Conservation (phyloP, 495 filamentous ascomycete species). For the Trypethelium eluteriae region DNA sequence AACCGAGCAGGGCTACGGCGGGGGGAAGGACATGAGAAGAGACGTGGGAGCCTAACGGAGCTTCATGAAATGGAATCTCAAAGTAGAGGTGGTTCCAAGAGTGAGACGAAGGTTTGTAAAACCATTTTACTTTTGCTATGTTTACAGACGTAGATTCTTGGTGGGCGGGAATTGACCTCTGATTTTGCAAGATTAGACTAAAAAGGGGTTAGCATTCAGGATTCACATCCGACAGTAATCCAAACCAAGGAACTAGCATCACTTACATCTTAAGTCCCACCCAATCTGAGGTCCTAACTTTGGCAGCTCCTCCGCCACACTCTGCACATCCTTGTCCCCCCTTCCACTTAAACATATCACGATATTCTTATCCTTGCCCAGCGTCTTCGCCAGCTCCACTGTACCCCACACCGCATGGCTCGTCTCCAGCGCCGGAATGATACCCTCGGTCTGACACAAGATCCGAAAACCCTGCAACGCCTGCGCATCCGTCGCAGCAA, state of each 20-base stretch:
- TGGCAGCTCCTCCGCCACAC: slow-evolving; percentile 89
- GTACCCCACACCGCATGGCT: slow-evolving; percentile 88
- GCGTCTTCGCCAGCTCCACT: slow-evolving; percentile 81
- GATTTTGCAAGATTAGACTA: neutral
- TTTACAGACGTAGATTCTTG: neutral
- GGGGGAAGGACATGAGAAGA: slow-evolving; percentile 35
- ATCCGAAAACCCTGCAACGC: slow-evolving; percentile 85
- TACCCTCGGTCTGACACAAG: slow-evolving; percentile 79
- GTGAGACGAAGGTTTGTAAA: neutral
- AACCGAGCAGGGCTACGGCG: slow-evolving; percentile 54
- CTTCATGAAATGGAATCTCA: neutral
- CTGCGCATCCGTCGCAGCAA: slow-evolving; percentile 85
- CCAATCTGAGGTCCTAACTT: slow-evolving; percentile 83
- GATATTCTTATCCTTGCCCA: slow-evolving; percentile 79
- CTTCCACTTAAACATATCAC: slow-evolving; percentile 91
- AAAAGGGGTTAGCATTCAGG: neutral
- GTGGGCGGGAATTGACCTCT: neutral
- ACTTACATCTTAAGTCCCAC: slow-evolving; percentile 77
- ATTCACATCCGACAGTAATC: neutral
- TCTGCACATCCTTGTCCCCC: slow-evolving; percentile 98
- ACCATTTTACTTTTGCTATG: neutral
- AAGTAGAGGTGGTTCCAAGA: too few species aligned
- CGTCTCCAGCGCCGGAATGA: slow-evolving; percentile 92
- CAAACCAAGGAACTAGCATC: neutral
- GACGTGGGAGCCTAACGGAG: slow-evolving; percentile 47